Percentiles rank a stretch among this genome's conserved stretches.
Conservation (phyloP, 192 early-diverging fungal species). For the Blastocladiella britannica region DNA sequence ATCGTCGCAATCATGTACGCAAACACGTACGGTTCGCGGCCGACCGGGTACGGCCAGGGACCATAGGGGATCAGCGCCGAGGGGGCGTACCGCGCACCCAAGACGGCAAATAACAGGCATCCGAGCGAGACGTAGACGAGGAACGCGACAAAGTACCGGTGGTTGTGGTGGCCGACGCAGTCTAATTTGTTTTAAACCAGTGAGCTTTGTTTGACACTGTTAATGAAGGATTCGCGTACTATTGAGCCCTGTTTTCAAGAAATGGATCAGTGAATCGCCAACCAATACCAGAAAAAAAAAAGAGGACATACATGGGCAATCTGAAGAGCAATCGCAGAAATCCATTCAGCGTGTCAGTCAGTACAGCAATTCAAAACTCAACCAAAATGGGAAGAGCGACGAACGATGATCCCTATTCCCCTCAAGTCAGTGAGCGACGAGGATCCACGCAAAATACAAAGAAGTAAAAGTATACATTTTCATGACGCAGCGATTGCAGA, state of each 20-base stretch:
- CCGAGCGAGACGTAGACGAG: slow-evolving; percentile 12
- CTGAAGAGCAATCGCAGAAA: neutral
- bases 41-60: neutral
- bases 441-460: slow-evolving; percentile 7
- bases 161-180: slow-evolving; percentile 26
- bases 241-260: neutral
- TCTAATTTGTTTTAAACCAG: too few species aligned
- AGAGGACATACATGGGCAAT: neutral
- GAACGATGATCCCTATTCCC: neutral
- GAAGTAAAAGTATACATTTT: slow-evolving; percentile 23
- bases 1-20: neutral
- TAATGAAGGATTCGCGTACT: too few species aligned
- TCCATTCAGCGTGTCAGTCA: neutral
- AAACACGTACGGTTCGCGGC: neutral
- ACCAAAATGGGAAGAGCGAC: slow-evolving; percentile 1
- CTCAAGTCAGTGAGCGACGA: neutral
- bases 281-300: neutral
- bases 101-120: neutral
- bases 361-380: slow-evolving; percentile 19
- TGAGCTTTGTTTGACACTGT: too few species aligned
- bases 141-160: slow-evolving; percentile 31
- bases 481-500: slow-evolving; percentile 16
- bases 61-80: neutral
- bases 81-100: neutral
- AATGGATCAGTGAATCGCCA: neutral